phyloP scores from a whole-genome alignment of 306 rosid genomes.

The Castanopsis chinensis region DNA sequence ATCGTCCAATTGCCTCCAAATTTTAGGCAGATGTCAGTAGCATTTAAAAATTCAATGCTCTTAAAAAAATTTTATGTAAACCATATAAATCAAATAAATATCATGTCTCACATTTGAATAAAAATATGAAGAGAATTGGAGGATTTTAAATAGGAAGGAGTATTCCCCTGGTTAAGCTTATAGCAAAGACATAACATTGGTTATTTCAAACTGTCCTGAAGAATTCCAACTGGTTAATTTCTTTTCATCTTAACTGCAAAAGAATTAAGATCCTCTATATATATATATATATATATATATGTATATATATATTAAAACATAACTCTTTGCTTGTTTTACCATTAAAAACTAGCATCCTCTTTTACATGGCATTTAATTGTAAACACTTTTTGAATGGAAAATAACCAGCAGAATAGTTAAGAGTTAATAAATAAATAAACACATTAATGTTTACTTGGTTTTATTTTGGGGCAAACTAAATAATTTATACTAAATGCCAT shows the following conservation, averaged over 20 bases:
- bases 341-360: not conserved
- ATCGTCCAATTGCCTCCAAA: too few species aligned
- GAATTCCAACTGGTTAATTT: not conserved
- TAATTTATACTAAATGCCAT: not conserved
- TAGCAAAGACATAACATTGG: not conserved
- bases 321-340: not conserved
- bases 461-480: too few species aligned
- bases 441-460: too few species aligned
- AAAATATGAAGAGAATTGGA: too few species aligned
- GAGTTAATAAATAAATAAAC: too few species aligned
- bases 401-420: too few species aligned
- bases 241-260: not conserved
- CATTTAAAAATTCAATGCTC: too few species aligned
- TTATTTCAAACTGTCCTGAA: not conserved
- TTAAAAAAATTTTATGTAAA: too few species aligned
- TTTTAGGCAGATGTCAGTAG: too few species aligned
- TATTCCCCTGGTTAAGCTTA: not conserved
- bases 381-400: not conserved
- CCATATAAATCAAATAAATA: too few species aligned
- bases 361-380: not conserved
- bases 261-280: not conserved
- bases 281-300: not conserved
- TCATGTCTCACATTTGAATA: too few species aligned
- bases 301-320: too few species aligned
- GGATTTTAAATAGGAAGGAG: not conserved